Evolutionary conservation across 495 filamentous ascomycete species (phyloP), one percentile per base, ranked within the genome.

Genomic region (Astrothelium subdiscretum): DNA sequence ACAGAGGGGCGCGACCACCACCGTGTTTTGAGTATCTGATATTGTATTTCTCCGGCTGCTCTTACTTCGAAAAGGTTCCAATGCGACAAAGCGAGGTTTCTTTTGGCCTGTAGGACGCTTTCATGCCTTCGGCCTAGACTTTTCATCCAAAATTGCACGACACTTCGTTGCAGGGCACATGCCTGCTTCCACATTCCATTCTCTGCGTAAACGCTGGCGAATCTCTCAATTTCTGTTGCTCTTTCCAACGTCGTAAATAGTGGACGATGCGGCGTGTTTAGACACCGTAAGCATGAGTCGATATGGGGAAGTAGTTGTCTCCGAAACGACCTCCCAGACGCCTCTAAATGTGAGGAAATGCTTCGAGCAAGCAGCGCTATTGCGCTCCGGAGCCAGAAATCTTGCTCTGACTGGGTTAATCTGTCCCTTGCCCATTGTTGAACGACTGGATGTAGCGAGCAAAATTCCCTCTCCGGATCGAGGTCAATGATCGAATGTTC

Each of bases 371-470:
- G 64, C 29, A 68, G 59, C 5, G 51, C 31, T 35, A 59, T 44
- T 63, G 67, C 18, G 59, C n/a, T 32, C 62, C 59, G n/a, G 48
- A 43, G 31, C 59, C 59, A 60, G 18, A 60, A 32, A 11, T 22
- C 29, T 43, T 60, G 59, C 59, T 60, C 59, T 72, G 32, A 32
- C 59, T 20, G 27, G 18, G n/a, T 20, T 15, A 22, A 62, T 42
- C 70, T 63, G 32, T 73, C 69, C 59, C 67, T 59, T 4, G 71
- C 65, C 73, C 73, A 76, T 59, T 65, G 44, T 59, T 76, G 73
- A 4, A 76, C 69, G 27, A 74, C 62, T 13, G 71, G 73, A 64
- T 76, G 73, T 58, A 74, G 64, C 2, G 73, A 72, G 38, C 68
- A 71, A 31, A 42, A 60, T 15, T 52, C n/a, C 27, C 60, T 65